Evolutionary conservation across 2,329 filamentous ascomycete species (phyloP).

Genomic region (Alternaria sp.): DNA sequence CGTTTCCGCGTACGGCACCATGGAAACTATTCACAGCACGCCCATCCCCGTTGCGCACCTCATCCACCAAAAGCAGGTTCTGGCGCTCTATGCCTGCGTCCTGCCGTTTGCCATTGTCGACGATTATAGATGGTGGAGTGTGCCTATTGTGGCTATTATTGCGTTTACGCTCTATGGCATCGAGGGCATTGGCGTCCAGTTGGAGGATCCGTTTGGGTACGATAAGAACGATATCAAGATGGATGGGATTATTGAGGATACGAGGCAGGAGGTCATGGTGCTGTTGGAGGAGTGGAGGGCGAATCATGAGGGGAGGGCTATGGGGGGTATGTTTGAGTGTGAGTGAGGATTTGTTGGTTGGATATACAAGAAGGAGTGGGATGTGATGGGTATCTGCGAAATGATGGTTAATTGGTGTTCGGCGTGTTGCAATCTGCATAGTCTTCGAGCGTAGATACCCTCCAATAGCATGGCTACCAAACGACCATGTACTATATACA

Average conservation of each 20-base stretch:
- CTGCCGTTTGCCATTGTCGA: constrained; percentile 70
- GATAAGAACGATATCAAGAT: constrained; percentile 73
- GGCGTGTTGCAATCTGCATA: neutral
- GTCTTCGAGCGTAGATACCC: constrained; percentile 2
- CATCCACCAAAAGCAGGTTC: constrained; percentile 71
- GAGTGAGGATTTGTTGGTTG: neutral
- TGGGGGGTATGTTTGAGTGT: constrained; percentile 49
- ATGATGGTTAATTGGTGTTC: neutral
- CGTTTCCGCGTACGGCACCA: constrained; percentile 66
- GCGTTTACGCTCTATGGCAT: constrained; percentile 71
- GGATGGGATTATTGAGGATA: constrained; percentile 70
- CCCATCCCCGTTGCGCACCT: constrained; percentile 70
- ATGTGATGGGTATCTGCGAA: neutral
- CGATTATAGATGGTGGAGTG: constrained; percentile 69
- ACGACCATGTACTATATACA: neutral
- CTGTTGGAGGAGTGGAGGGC: constrained; percentile 66
- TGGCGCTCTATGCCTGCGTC: constrained; percentile 67
- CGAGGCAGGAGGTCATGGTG: constrained; percentile 65
- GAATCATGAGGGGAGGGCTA: constrained; percentile 39
- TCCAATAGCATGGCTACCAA: constrained; percentile 1
- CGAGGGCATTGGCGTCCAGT: constrained; percentile 68
- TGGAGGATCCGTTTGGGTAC: constrained; percentile 73
- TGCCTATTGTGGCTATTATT: constrained; percentile 67
- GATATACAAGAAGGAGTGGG: neutral
- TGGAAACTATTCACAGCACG: constrained; percentile 72